These are phyloP conservation scores for Neopestalotiopsis sp. DNA, from an alignment of 2,329 filamentous ascomycete genomes.

Conservation along the genomic window DNA sequence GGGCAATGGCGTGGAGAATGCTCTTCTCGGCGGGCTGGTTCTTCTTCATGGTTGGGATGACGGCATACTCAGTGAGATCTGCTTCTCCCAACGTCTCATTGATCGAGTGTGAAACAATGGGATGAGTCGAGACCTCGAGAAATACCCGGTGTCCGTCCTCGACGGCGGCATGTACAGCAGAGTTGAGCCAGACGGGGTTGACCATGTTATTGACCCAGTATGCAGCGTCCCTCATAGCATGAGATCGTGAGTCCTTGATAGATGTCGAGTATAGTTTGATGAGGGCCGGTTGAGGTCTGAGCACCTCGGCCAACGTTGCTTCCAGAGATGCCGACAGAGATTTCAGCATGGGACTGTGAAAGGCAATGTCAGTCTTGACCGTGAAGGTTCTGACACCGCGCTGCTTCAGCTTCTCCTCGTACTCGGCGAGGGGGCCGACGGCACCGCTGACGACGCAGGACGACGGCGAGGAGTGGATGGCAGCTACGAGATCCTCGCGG, in stretches of 20 bases:
- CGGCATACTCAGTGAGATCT: constrained; percentile 32
- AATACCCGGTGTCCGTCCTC: constrained; percentile 45
- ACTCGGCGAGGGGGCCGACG: constrained; percentile 28
- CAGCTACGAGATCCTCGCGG: constrained; percentile 34
- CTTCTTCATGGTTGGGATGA: constrained; percentile 39
- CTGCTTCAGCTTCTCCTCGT: constrained; percentile 31
- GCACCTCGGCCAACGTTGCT: constrained; percentile 26
- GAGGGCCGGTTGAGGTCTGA: constrained; percentile 26
- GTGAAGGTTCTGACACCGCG: constrained; percentile 37
- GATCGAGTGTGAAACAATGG: constrained; percentile 47
- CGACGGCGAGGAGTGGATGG: constrained; percentile 42
- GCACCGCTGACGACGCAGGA: constrained; percentile 42
- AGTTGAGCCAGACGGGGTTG: constrained; percentile 40
- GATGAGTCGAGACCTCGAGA: constrained; percentile 48
- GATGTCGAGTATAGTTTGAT: constrained; percentile 45
- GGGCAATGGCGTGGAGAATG: constrained; percentile 25
- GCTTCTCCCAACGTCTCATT: constrained; percentile 40
- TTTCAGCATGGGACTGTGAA: constrained; percentile 45
- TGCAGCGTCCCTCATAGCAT: constrained; percentile 31
- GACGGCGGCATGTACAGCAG: constrained; percentile 36
- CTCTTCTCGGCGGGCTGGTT: constrained; percentile 35
- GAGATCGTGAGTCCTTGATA: constrained; percentile 27
- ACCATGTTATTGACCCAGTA: constrained; percentile 49
- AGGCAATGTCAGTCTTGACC: constrained; percentile 47
- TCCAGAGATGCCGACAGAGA: constrained; percentile 36